Conservation (phyloP, 495 filamentous ascomycete species). For the Aspergillus asperescens region DNA sequence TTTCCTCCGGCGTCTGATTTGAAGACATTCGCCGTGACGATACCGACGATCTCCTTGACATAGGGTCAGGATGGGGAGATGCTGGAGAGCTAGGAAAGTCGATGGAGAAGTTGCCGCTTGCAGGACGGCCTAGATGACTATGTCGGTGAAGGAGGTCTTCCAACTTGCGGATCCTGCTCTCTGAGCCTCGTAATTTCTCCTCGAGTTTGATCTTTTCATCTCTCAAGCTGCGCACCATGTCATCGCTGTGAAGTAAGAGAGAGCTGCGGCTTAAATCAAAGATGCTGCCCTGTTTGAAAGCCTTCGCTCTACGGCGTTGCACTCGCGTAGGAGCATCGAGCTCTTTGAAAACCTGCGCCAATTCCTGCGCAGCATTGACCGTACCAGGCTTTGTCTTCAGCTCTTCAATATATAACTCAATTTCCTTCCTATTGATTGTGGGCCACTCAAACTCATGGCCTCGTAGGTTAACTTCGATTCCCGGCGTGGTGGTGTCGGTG, state of each 20-base stretch:
- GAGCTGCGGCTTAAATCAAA: slow-evolving; percentile 80
- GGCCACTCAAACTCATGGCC: slow-evolving; percentile 81
- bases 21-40: slow-evolving; percentile 64
- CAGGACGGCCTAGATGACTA: slow-evolving; percentile 64
- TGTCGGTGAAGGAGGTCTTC: slow-evolving; percentile 92
- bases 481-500: slow-evolving; percentile 60
- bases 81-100: slow-evolving; percentile 46
- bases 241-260: slow-evolving; percentile 73
- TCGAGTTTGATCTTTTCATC: slow-evolving; percentile 77
- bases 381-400: slow-evolving; percentile 42
- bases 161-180: slow-evolving; percentile 84
- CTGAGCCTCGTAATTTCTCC: slow-evolving; percentile 76
- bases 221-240: slow-evolving; percentile 65
- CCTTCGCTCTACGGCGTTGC: slow-evolving; percentile 71
- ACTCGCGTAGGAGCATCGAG: slow-evolving; percentile 67
- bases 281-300: slow-evolving; percentile 93
- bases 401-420: slow-evolving; percentile 50
- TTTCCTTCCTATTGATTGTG: slow-evolving; percentile 49
- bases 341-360: slow-evolving; percentile 59
- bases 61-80: slow-evolving; percentile 50
- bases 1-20: slow-evolving; percentile 61
- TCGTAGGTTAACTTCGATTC: slow-evolving; percentile 79
- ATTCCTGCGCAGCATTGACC: slow-evolving; percentile 47
- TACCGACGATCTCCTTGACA: slow-evolving; percentile 58
- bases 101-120: slow-evolving; percentile 59